Base-by-base conservation (phyloP, 2,329 filamentous ascomycete species). In the Periconia sp. region DNA sequence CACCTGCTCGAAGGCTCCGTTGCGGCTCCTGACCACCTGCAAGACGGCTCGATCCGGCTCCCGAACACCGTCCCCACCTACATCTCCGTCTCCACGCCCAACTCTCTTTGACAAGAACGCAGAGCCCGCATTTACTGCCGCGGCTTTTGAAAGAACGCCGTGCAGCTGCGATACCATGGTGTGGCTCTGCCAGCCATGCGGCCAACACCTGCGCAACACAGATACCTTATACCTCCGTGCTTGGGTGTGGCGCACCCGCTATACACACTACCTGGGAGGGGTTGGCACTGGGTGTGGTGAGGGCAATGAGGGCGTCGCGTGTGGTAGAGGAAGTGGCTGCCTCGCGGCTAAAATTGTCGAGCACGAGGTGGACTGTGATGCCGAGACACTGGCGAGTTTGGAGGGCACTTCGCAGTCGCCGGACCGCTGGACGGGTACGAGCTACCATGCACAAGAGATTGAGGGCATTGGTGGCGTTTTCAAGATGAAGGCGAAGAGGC, bases 221-320 rank as follows among this genome's bases (percentile, higher is more conserved):
- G 83, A 86, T 52, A 80, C 76, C 4, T 81, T 76, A 11, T 85
- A 86, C 59, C 68, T 77, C 30, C 76, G 80, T 4, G 89, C 92
- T 40, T 96, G 92, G 91, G 87, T 84, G 49, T 96, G 92, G 92
- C 85, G 92, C 36, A 89, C 83, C 28, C 84, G 89, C 17, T 96
- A 96, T 66, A 86, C 86, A 25, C 78, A 78, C 12, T 87, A 89
- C 53, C 84, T 89, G 0, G 87, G 92, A 15, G 89, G 89, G 2
- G 78, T 95, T 0, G 90, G 91, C 17, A 92, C 88, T 0, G 92
- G 92, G 4, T 89, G 95, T 21, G 90, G 91, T 30, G 89, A 95
- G 57, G 91, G 90, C 22, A 86, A 91, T 59, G 86, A 92, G 57
- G 92, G 91, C 21, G 90, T 96, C 11, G 85, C 89, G 51, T 97